Evolutionary conservation across 2,329 filamentous ascomycete genomes (phyloP).

Genomic region (Cladophialophora yegresii): DNA sequence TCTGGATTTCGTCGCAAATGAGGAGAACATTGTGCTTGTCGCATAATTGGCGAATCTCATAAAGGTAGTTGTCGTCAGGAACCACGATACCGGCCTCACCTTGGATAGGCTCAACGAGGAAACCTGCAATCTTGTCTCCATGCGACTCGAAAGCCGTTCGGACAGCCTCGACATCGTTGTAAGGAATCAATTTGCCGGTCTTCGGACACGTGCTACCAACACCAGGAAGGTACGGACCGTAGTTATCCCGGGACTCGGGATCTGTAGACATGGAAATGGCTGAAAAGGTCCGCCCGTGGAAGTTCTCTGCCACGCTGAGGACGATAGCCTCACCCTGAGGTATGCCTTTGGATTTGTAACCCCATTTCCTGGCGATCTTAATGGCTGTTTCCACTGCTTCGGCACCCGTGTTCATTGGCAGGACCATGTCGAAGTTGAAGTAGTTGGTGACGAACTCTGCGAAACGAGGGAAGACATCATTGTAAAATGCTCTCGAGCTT

Average conservation of each 20-base stretch:
- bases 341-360: slow-evolving; percentile 93
- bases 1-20: slow-evolving; percentile 99
- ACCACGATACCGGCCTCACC: slow-evolving; percentile 97
- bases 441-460: slow-evolving; percentile 85
- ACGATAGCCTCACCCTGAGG: slow-evolving; percentile 80
- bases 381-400: slow-evolving; percentile 95
- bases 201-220: slow-evolving; percentile 76
- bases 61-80: slow-evolving; percentile 84
- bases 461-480: slow-evolving; percentile 96
- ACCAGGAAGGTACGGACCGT: slow-evolving; percentile 90
- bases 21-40: slow-evolving; percentile 93
- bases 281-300: slow-evolving; percentile 93
- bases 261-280: slow-evolving; percentile 95
- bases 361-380: slow-evolving; percentile 97
- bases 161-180: slow-evolving; percentile 80
- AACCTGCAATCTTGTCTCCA: slow-evolving; percentile 82
- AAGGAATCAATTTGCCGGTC: slow-evolving; percentile 76
- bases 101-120: slow-evolving; percentile 95
- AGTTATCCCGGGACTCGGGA: slow-evolving; percentile 93
- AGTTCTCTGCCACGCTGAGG: slow-evolving; percentile 85
- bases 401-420: slow-evolving; percentile 97
- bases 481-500: slow-evolving; percentile 94
- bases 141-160: slow-evolving; percentile 76
- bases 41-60: slow-evolving; percentile 78
- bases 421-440: slow-evolving; percentile 95